Conservation (phyloP, 2,329 filamentous ascomycete genomes). For the Fusarium xyrophilum region DNA sequence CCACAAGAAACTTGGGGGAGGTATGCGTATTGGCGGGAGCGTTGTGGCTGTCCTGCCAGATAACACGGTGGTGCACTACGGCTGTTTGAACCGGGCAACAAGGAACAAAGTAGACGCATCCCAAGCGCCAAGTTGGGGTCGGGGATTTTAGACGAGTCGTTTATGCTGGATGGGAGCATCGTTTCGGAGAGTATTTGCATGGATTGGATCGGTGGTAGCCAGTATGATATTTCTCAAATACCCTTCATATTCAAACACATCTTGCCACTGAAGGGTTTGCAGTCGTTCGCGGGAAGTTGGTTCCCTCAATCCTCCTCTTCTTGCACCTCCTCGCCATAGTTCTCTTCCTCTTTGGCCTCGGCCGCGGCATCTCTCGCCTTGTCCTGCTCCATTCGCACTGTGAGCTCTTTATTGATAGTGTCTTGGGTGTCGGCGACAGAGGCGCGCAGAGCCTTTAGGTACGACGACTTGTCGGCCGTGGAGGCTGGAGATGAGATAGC, state of each 20-base stretch:
- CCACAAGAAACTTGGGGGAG: slow-evolving; percentile 86
- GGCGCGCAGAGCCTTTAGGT: slow-evolving; percentile 65
- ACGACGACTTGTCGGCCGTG: slow-evolving; percentile 61
- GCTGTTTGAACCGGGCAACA: slow-evolving; percentile 67
- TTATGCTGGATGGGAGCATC: slow-evolving; percentile 20
- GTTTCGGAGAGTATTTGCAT: slow-evolving; percentile 34
- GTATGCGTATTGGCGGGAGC: slow-evolving; percentile 85
- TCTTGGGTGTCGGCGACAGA: slow-evolving; percentile 68
- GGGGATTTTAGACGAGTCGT: slow-evolving; percentile 44
- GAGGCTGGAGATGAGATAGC: slow-evolving; percentile 46
- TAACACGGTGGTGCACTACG: slow-evolving; percentile 81
- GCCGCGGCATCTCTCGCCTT: slow-evolving; percentile 60
- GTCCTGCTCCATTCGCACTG: slow-evolving; percentile 76
- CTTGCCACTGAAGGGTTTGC: slow-evolving; percentile 5
- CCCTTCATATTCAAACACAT: slow-evolving; percentile 30
- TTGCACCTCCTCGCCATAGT: slow-evolving; percentile 85
- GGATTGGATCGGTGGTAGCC: slow-evolving; percentile 33
- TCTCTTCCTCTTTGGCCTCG: slow-evolving; percentile 71
- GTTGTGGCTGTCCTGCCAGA: slow-evolving; percentile 91
- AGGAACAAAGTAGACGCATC: slow-evolving; percentile 46
- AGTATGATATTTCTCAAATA: slow-evolving; percentile 38
- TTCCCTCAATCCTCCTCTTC: slow-evolving; percentile 61
- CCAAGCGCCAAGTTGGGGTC: slow-evolving; percentile 48
- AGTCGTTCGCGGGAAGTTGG: not conserved
- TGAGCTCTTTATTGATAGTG: slow-evolving; percentile 74